A percentile compares a stretch with the other conserved stretches of the same genome.
Conservation (phyloP, 495 filamentous ascomycete species). For the Bryoglossum gracile region DNA sequence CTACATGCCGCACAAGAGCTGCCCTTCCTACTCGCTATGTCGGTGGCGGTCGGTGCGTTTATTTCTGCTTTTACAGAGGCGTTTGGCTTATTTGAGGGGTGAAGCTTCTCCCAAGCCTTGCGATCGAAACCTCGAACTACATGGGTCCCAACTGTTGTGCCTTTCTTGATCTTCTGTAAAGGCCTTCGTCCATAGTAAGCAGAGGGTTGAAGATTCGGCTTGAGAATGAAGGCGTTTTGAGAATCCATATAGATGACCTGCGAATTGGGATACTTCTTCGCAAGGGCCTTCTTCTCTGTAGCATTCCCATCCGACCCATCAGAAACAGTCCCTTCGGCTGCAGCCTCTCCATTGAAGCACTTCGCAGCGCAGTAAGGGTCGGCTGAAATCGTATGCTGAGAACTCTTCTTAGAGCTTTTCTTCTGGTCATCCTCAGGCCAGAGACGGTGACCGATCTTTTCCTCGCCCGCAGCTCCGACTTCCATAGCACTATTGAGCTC, state of each 20-base stretch:
- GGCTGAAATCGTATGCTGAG: conserved; percentile 26
- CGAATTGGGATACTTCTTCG: conserved; percentile 52
- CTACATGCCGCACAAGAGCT: conserved; percentile 34
- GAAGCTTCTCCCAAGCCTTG: conserved; percentile 64
- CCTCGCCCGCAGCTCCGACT: conserved; percentile 81
- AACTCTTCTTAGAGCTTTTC: conserved; percentile 25
- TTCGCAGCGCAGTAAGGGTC: conserved; percentile 47
- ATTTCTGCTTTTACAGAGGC: conserved; percentile 42
- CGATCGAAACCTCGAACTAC: conserved; percentile 84
- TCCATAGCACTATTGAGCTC: conserved; percentile 87
- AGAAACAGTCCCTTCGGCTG: conserved; percentile 40
- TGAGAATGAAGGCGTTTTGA: conserved; percentile 68
- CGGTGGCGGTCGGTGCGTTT: conserved; percentile 32
- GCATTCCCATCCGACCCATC: conserved; percentile 32
- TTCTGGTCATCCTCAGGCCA: conserved; percentile 56
- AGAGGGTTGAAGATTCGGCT: conserved; percentile 72
- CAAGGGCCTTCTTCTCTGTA: conserved; percentile 17
- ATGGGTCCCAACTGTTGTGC: conserved; percentile 70
- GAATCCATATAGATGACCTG: conserved; percentile 79
- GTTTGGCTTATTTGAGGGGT: conserved; percentile 50
- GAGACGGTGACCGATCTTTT: conserved; percentile 76
- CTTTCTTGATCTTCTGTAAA: conserved; percentile 77
- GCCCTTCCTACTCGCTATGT: conserved; percentile 23
- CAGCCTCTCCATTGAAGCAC: conserved; percentile 49
- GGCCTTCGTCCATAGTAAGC: conserved; percentile 71